These are phyloP conservation scores for Rhizoclosmatium sp. DNA, from an alignment of 192 early-diverging fungal genomes.

Conservation along the genomic window DNA sequence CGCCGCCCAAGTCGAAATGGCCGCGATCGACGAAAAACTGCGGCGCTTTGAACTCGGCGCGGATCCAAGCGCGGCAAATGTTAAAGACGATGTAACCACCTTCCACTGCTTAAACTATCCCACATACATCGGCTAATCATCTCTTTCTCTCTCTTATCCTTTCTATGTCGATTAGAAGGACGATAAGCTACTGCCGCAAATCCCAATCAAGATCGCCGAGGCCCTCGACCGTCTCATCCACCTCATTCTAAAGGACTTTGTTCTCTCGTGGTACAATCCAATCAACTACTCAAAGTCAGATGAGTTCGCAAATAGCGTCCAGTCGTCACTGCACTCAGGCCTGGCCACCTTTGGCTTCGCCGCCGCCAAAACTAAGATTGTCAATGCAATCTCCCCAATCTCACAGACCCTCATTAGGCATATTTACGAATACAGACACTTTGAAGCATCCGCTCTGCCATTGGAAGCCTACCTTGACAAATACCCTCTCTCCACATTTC, in stretches of 20 bases:
- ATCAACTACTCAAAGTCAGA: constrained; percentile 48
- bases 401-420: constrained; percentile 44
- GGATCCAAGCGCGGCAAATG: background rate
- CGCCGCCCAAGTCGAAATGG: background rate
- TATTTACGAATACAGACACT: constrained; percentile 50
- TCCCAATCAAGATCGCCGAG: background rate
- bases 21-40: constrained; percentile 12
- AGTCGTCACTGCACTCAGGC: constrained; percentile 26
- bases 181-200: background rate
- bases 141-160: background rate
- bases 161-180: background rate
- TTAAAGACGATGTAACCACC: background rate
- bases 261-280: constrained; percentile 47
- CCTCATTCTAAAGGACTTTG: constrained; percentile 51
- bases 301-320: constrained; percentile 48
- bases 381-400: constrained; percentile 37
- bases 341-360: constrained; percentile 37
- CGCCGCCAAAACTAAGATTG: constrained; percentile 28
- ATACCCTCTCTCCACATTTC: constrained; percentile 44
- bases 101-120: no score
- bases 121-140: no score
- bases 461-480: constrained; percentile 42
- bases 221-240: constrained; percentile 39
- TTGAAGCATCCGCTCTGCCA: constrained; percentile 39
- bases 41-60: background rate